Evolutionary conservation across 192 early-diverging fungal species (phyloP).

Genomic region (Blastocladiella britannica): DNA sequence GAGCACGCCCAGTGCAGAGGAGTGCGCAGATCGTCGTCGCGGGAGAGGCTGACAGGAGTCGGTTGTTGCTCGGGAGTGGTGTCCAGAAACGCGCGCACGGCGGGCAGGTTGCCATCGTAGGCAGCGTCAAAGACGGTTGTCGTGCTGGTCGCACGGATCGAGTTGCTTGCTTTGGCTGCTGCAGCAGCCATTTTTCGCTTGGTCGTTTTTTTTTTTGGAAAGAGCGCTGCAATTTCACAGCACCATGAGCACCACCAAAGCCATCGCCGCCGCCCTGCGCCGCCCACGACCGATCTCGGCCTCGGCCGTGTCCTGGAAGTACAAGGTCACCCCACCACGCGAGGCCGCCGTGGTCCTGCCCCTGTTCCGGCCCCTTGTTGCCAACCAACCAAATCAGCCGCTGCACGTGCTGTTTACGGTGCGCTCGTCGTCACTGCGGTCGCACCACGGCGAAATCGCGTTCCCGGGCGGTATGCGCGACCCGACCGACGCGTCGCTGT

Average conservation of each 20-base stretch:
- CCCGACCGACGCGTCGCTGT: not conserved
- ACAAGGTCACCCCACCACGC: not conserved
- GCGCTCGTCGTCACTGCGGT: not conserved
- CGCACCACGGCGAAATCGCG: not conserved
- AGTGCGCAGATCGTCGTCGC: not conserved
- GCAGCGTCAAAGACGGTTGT: not conserved
- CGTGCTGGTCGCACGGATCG: not conserved
- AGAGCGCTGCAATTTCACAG: no score
- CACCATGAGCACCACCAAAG: no score
- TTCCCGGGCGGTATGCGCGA: not conserved
- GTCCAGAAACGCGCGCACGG: not conserved
- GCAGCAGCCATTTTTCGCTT: no score
- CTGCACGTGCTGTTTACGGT: not conserved
- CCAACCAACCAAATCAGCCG: not conserved
- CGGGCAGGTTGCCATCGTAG: not conserved
- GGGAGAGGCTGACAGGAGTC: no score
- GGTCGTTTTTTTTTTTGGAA: no score
- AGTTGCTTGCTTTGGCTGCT: no score
- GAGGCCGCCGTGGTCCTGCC: not conserved
- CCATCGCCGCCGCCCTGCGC: no score
- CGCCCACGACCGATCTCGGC: no score
- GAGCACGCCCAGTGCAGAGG: not conserved
- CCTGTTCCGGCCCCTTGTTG: not conserved
- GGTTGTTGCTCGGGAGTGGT: not conserved
- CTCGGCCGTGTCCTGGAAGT: not conserved